Evolutionary conservation across 1,139 yeast species (phyloP), one percentile per base, ranked within the genome.

Genomic region (Scheffersomyces insectosa): DNA sequence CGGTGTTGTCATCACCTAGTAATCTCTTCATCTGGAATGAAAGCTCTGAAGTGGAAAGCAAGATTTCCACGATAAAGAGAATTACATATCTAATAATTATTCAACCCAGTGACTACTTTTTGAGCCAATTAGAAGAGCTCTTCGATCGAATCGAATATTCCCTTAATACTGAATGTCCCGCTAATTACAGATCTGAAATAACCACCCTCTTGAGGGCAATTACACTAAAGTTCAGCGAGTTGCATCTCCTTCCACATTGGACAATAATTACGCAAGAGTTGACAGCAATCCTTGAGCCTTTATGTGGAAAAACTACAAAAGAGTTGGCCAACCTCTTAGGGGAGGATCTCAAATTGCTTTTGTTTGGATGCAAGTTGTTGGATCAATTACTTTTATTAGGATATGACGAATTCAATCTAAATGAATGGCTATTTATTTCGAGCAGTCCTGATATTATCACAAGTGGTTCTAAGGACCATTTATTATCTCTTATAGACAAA

Each of bases 371-470:
- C 56, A 91, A 90, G 60, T 69, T 93, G 16, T 68, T 93, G 38
- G 99, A 93, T 60, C 76, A 86, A 35, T 60, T 90, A 23, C 62
- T 91, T 20, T 70, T 86, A 8, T 56, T 89, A 41, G 79, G 83
- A 33, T 75, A 75, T 41, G 97, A 90, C 57, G 96, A 89, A 42
- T 91, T 93, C 63, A 85, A 83, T 55, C 64, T 86, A 51, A 75
- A 80, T 52, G 93, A 88, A 55, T 93, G 98, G 98, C 69, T 91
- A 1, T 93, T 89, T 61, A 78, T 91, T 11, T 77, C 85, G 29
- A 88, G 86, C 51, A 82, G 80, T 20, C 77, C 85, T 32, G 90
- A 85, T 50, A 82, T 88, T 8, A 73, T 82, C 28, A 12, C 34
- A 31, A 77, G 75, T 52, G 65, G 72, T 8, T 55, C 52, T 5